These are phyloP conservation scores for Harringtonia aguacate DNA, from an alignment of 2,329 filamentous ascomycete genomes.

Conservation along the genomic window DNA sequence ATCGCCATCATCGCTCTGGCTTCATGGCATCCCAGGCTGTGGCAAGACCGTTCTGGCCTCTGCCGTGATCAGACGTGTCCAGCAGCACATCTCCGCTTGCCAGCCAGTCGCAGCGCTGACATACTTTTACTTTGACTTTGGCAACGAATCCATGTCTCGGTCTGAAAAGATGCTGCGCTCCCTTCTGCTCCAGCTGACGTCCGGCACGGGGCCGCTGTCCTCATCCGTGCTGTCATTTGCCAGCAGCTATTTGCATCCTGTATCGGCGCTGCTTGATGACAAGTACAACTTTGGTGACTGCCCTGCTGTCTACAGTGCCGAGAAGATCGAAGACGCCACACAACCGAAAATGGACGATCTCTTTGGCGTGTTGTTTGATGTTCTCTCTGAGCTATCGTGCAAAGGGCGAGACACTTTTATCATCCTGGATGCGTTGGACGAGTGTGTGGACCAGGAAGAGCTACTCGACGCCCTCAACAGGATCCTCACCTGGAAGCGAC, in stretches of 20 bases:
- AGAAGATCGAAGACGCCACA: not conserved
- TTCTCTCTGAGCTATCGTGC: not conserved
- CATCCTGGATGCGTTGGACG: not conserved
- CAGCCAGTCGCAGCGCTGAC: not conserved
- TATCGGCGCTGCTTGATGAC: too few relatives aligned
- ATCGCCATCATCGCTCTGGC: not conserved
- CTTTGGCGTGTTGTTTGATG: not conserved
- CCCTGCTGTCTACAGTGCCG: too few relatives aligned
- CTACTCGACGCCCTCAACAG: not conserved
- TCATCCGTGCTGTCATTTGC: not conserved
- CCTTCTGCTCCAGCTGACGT: not conserved
- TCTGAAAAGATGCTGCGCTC: not conserved
- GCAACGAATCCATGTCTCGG: not conserved
- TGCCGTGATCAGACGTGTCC: not conserved
- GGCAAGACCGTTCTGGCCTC: not conserved
- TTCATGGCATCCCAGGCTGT: not conserved
- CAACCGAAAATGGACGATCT: not conserved
- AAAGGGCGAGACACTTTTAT: not conserved
- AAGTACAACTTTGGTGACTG: too few relatives aligned
- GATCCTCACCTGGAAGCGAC: not conserved
- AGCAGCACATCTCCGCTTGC: not conserved
- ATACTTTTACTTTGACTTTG: conserved; percentile 1
- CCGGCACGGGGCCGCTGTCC: not conserved
- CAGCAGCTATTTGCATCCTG: not conserved
- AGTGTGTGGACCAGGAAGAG: not conserved